phyloP scores from a whole-genome alignment of 169 alveolate species.

The Miamiensis avidus region DNA sequence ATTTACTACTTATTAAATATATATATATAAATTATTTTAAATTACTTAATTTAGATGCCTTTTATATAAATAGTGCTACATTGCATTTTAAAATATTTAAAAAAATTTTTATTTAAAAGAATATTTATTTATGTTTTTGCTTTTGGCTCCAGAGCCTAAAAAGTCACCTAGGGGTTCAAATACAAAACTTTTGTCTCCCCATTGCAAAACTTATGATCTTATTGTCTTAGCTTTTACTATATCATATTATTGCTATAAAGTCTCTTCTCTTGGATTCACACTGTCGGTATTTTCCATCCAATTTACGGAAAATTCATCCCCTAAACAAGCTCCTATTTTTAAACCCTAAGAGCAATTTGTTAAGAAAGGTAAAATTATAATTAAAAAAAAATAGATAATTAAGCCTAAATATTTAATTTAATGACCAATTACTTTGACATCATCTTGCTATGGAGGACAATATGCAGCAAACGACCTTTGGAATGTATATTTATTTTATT shows the following conservation, averaged over 20 bases:
- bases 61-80: too few species aligned
- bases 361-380: neutral
- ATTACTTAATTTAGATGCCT: neutral
- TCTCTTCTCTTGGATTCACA: slow-evolving; percentile 42
- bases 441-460: neutral
- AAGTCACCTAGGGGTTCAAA: slow-evolving; percentile 29
- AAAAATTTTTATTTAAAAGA: too few species aligned
- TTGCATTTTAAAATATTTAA: neutral
- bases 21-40: too few species aligned
- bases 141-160: slow-evolving; percentile 51
- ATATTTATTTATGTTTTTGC: slow-evolving; percentile 3
- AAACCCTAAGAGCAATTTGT: slow-evolving; percentile 52
- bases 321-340: slow-evolving; percentile 79
- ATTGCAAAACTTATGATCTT: slow-evolving; percentile 70
- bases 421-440: neutral
- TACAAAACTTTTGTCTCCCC: slow-evolving; percentile 67
- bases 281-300: slow-evolving; percentile 84
- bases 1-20: too few species aligned
- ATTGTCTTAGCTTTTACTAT: slow-evolving; percentile 51
- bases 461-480: neutral
- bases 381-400: too few species aligned
- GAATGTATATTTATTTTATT: too few species aligned
- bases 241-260: slow-evolving; percentile 72
- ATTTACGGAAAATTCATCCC: slow-evolving; percentile 76
- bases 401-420: too few species aligned